Evolutionary conservation across 331 rosid genomes (phyloP).

Genomic region (Acacia pycnantha): DNA sequence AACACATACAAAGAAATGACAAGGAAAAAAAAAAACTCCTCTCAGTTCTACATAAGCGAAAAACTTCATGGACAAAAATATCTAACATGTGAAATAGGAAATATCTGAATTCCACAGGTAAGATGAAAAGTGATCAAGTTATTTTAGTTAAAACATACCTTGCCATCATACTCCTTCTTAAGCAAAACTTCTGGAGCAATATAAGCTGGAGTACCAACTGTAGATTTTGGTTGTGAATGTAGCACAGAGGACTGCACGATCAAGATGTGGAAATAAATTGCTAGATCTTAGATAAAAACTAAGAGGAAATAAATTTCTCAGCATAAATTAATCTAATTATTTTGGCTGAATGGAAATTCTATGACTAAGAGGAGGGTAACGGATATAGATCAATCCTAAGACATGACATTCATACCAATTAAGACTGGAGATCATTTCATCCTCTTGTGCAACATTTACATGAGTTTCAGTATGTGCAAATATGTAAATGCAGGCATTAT

Average conservation of each 20-base stretch:
- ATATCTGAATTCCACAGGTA: background rate
- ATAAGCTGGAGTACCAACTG: background rate
- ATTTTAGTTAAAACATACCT: conserved; percentile 48
- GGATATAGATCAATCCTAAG: too few relatives aligned
- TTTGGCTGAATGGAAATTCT: background rate
- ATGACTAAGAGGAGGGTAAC: background rate
- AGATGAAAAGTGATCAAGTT: background rate
- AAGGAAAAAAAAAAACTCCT: background rate
- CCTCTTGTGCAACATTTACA: background rate
- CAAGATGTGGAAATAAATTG: background rate
- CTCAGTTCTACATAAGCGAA: background rate
- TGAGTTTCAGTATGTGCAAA: background rate
- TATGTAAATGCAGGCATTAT: background rate
- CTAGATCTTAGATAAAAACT: conserved; percentile 5
- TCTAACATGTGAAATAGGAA: background rate
- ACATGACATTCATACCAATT: background rate
- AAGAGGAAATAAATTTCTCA: background rate
- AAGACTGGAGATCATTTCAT: background rate
- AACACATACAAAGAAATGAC: background rate
- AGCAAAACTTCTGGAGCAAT: background rate
- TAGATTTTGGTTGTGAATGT: conserved; percentile 3
- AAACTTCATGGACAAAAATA: background rate
- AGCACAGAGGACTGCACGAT: background rate
- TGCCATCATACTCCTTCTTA: background rate
- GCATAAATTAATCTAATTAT: background rate